Percentiles rank a stretch among this genome's conserved stretches.
Evolutionary conservation across 106 monocot species (phyloP).

Genomic region (Cymbidium sinense): DNA sequence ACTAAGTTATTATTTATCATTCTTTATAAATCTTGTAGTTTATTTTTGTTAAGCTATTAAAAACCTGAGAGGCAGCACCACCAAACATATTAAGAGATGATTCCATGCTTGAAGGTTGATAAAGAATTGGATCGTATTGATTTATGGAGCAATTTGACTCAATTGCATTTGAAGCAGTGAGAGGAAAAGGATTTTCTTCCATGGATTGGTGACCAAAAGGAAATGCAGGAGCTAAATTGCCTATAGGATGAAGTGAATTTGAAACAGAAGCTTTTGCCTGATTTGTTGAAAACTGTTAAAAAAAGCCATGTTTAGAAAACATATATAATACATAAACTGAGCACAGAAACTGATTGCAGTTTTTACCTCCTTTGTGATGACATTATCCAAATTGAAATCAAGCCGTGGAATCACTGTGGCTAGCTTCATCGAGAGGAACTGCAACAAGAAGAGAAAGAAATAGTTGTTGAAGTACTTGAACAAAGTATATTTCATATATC

Average conservation of each 20-base stretch:
- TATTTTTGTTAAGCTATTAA: background rate
- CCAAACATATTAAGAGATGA: conserved; percentile 29
- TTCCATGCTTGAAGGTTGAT: conserved; percentile 4
- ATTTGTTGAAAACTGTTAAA: too few species aligned
- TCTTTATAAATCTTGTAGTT: background rate
- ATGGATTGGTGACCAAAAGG: conserved; percentile 2
- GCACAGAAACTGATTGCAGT: too few species aligned
- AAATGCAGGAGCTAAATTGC: background rate
- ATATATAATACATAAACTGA: too few species aligned
- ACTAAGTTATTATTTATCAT: background rate
- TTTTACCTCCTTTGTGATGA: conserved; percentile 51
- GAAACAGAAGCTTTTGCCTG: too few species aligned
- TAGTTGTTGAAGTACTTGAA: background rate
- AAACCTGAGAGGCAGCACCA: conserved; percentile 50
- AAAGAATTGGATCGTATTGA: background rate
- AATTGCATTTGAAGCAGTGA: conserved; percentile 14
- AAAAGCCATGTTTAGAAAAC: too few species aligned
- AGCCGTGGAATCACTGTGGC: conserved; percentile 32
- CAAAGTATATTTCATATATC: background rate
- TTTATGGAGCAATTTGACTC: background rate
- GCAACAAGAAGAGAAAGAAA: conserved; percentile 7
- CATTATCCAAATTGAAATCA: conserved; percentile 39
- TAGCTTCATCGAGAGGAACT: conserved; percentile 83
- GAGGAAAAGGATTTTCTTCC: background rate
- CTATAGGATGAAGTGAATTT: too few species aligned